phyloP scores from a whole-genome alignment of 2,329 filamentous ascomycete genomes.

The Ophiostoma australiae region DNA sequence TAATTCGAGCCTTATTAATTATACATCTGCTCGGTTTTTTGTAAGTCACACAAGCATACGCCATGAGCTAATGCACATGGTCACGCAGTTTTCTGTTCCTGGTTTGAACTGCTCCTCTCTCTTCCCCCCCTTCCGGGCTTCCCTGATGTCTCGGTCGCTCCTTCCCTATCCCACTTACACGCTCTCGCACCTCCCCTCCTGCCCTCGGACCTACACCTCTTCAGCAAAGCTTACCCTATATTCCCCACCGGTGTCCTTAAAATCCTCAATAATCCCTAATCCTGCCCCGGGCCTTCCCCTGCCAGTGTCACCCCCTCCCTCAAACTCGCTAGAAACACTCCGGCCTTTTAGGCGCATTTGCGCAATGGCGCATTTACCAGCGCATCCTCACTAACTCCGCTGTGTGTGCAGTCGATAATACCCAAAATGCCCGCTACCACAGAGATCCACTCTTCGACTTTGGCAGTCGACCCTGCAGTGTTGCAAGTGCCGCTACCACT shows the following conservation, averaged over 20 bases:
- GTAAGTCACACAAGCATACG: constrained; percentile 12
- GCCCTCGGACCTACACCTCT: background rate
- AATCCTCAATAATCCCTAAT: background rate
- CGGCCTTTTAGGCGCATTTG: constrained; percentile 1
- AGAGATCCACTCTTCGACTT: background rate
- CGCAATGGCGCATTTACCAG: background rate
- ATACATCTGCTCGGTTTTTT: background rate
- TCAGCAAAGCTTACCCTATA: background rate
- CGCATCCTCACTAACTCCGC: constrained; percentile 1
- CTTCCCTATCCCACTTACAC: background rate
- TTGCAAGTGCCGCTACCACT: constrained; percentile 24
- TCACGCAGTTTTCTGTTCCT: background rate
- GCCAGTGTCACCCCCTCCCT: background rate
- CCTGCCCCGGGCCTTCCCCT: background rate
- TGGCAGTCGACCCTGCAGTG: constrained; percentile 48
- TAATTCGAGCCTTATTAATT: background rate
- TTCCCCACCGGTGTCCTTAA: constrained; percentile 13
- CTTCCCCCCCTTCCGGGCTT: background rate
- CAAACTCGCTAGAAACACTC: constrained; percentile 16
- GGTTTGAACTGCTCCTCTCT: background rate
- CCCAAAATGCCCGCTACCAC: constrained; percentile 38
- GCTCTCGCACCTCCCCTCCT: background rate
- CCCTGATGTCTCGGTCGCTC: background rate
- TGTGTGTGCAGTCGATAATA: background rate
- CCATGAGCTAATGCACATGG: constrained; percentile 7